Evolutionary conservation across 2,329 filamentous ascomycete species (phyloP), one percentile per base, ranked within the genome.

Genomic region (Chaetomium sp.): DNA sequence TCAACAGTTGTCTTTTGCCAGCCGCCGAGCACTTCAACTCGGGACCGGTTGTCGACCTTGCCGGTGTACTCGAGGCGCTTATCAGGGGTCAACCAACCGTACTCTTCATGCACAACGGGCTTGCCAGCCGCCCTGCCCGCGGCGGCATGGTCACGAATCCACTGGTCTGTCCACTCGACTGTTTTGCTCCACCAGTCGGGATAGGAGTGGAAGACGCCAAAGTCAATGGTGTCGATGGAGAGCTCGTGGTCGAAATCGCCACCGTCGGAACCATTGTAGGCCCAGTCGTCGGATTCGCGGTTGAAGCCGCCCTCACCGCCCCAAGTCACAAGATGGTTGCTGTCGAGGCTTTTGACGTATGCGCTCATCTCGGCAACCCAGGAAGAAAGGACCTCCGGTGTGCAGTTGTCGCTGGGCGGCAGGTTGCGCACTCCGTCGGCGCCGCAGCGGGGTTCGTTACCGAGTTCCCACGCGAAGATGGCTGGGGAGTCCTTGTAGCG

Each of bases 401-500:
- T 76, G 70, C 81, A 83, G 68, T 65, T 68, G 42, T 50, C 67
- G 38, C 78, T 78, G 1, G 75, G 74, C 1, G 80, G 80, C 0
- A 83, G 78, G 71, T 83, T 83, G 64, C 81, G 80, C 8, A 69
- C 70, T 7, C 71, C 74, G 59, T 83, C 80, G 27, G 77, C 81
- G 25, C 79, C 80, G 72, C 81, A 83, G 64, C 81, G 80, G 23
- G 80, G 79, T 65, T 90, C 88, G 69, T 90, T 90, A 63, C 80
- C 84, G 1, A 90, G 77, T 70, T 90, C 87, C 88, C 88, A 90
- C 0, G 86, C 85, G 68, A 90, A 85, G 55, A 90, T 81, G 0
- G 87, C 82, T 0, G 83, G 76, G 0, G 85, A 88, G 66, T 80
- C 77, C 54, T 78, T 82, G 76, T 89, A 90, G 12, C 87, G 79